Base-by-base conservation (phyloP, 352 stramenopile species). In the Pythium periplocum region DNA sequence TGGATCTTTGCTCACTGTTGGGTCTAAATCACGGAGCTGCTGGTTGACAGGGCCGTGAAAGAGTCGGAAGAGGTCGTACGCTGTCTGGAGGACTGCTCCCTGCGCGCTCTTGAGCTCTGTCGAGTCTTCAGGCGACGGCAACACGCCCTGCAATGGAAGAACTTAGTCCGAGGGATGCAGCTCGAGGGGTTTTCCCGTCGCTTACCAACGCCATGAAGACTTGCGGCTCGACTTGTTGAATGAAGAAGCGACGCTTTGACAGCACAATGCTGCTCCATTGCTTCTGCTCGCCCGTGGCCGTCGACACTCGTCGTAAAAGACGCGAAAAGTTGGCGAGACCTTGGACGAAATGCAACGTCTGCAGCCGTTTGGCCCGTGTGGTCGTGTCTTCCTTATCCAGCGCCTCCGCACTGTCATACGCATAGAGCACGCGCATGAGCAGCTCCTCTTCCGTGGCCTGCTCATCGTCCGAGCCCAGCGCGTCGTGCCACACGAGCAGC, bases 381-480 rank as follows among this genome's bases (percentile, higher is more conserved):
- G 2, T 37, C 17, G 17, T 26, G 17, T 26, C 17, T 26, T 26
- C 17, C 17, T 26, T 0, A 26, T 26, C 17, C 17, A 26, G 17
- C 17, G 17, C 17, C 17, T 26, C 17, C 17, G 17, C 17, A 26
- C 17, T 26, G 17, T 38, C 48, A 34, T 65, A 51, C 26, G 62
- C 51, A 47, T 83, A 88, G 40, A 88, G 53, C 4, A 88, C 60
- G 2, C 75, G 67, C 47, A 67, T 66, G 12, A 62, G 59, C 31
- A 80, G 53, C 53, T 88, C 78, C n/a, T 78, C 53, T 2, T 85
- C 64, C 11, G 55, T 66, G 11, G 78, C 78, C 55, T 83, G 75
- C 61, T 88, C 78, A 37, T 88, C 78, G 65, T 88, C 75, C 11
- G 63, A 80, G 37, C 78, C 78, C 11, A 88, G 67, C 56, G 62